Evolutionary conservation across 257 asterid genomes (phyloP), one percentile per base, ranked within the genome.

Genomic region (Linderniella brevidens): DNA sequence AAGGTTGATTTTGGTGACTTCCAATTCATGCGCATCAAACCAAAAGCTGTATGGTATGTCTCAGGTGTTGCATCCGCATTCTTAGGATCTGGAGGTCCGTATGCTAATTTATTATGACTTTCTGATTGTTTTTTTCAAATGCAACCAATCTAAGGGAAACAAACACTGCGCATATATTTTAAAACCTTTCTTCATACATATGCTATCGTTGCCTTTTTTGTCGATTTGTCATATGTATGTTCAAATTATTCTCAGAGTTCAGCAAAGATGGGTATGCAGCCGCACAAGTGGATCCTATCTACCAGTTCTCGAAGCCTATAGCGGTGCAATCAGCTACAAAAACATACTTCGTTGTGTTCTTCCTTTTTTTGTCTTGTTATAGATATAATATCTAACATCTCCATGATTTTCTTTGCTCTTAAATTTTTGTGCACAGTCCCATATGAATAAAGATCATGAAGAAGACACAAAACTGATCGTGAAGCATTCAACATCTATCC

Each of bases 1-100:
- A 68, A 84, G 99, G 99, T 90, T 55, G 96, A 90, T 66, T 90
- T 81, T 64, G 98, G 98, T 50, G 98, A 90, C 64, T 90, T 90
- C 75, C 82, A 79, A 48, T 85, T 90, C 67, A 37, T 90, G 74
- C 78, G 80, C 20, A 79, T 90, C 55, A 92, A 85, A 67, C 96
- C 96, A 38, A 70, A 65, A 63, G 79, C 69, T 65, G 76, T 90
- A 42, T 70, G 78, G 50, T 90, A 77, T 48, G 87, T 85, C 35
- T 77, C 92, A 1, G 99, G 99, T 8, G 86, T 90, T 48, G 99
- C 94, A 47, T 74, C 99, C 42, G 96, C 96, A 68, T 58, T 78
- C 47, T 60, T 85, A 65, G 81, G 94, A 63, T 72, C 96, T 13
- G 96, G 96, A 90, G 98, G 96, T 84, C 49, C 9, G 83, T 68